Conservation (phyloP, 257 asterid species). For the Plectranthus barbatus region DNA sequence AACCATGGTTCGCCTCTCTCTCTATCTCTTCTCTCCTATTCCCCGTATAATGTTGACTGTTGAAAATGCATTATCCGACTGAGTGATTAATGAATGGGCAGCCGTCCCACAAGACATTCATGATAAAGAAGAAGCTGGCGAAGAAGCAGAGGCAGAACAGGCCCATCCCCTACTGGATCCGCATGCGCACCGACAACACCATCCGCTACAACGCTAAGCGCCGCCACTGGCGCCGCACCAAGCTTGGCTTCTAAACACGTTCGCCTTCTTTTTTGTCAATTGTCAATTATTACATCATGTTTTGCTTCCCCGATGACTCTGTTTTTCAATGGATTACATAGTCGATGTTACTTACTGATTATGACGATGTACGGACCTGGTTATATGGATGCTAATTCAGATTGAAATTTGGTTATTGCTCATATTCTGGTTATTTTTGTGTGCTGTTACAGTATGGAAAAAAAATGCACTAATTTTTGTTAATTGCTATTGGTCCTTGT, state of each 20-base stretch:
- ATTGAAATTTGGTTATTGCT: too few relatives aligned
- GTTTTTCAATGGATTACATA: neutral
- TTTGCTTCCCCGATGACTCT: slow-evolving; percentile 5
- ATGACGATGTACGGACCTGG: neutral
- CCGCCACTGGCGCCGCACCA: slow-evolving; percentile 96
- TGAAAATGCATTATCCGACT: neutral
- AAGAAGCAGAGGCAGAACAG: slow-evolving; percentile 91
- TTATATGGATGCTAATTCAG: too few relatives aligned
- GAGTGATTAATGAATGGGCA: slow-evolving; percentile 12
- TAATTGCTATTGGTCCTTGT: too few relatives aligned
- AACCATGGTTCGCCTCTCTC: slow-evolving; percentile 25
- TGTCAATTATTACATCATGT: neutral
- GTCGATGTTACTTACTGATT: neutral
- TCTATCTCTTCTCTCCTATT: too few relatives aligned
- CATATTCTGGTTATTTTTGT: too few relatives aligned
- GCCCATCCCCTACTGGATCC: slow-evolving; percentile 83
- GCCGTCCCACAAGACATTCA: slow-evolving; percentile 85
- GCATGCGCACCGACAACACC: slow-evolving; percentile 78
- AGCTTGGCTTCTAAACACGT: slow-evolving; percentile 61
- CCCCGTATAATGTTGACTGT: neutral
- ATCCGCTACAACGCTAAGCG: slow-evolving; percentile 91
- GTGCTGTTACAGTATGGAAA: too few relatives aligned
- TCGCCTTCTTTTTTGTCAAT: neutral
- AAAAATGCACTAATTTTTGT: too few relatives aligned
- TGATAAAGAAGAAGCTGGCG: slow-evolving; percentile 81